Conservation (phyloP, 1,284 basidiomycete species). For the Macrocystidia cucumis region DNA sequence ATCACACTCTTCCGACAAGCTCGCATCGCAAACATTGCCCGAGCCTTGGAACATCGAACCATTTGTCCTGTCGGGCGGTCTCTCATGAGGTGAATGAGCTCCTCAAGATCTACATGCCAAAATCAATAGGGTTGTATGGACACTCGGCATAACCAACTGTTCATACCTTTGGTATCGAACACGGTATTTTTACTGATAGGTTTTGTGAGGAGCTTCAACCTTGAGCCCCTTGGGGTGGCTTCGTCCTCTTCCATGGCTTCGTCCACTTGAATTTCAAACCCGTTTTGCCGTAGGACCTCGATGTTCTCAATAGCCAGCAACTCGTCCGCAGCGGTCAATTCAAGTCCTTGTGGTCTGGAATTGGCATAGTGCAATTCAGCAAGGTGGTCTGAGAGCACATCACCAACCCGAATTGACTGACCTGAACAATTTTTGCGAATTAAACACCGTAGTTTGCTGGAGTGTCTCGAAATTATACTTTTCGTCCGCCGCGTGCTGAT, state of each 20-base stretch:
- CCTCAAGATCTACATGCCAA: conserved; percentile 98
- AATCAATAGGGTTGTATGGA: neutral
- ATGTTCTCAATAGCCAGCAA: conserved; percentile 84
- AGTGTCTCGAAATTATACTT: conserved; percentile 98
- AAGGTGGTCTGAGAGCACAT: neutral
- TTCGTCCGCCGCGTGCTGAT: conserved; percentile 89
- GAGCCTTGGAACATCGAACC: conserved; percentile 89
- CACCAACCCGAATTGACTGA: conserved; percentile 25
- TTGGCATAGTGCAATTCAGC: neutral
- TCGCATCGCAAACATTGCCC: conserved; percentile 93
- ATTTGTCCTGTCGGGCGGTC: conserved; percentile 73
- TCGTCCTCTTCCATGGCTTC: conserved; percentile 49
- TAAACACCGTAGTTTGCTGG: conserved; percentile 82
- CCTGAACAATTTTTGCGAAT: conserved; percentile 81
- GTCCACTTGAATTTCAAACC: conserved; percentile 74
- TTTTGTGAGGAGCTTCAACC: conserved; percentile 73
- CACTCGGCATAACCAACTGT: conserved; percentile 2
- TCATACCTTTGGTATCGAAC: conserved; percentile 56
- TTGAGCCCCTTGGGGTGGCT: conserved; percentile 32
- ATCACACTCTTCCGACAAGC: conserved; percentile 96
- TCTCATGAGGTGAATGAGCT: conserved; percentile 80
- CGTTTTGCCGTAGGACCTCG: conserved; percentile 76
- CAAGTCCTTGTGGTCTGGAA: conserved; percentile 66
- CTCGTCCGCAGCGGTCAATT: conserved; percentile 89
- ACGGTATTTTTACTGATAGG: conserved; percentile 88